A percentile compares a stretch with the other conserved stretches of the same genome.
Evolutionary conservation across 352 stramenopile genomes (phyloP).

Genomic region (Pythium utonaiense): DNA sequence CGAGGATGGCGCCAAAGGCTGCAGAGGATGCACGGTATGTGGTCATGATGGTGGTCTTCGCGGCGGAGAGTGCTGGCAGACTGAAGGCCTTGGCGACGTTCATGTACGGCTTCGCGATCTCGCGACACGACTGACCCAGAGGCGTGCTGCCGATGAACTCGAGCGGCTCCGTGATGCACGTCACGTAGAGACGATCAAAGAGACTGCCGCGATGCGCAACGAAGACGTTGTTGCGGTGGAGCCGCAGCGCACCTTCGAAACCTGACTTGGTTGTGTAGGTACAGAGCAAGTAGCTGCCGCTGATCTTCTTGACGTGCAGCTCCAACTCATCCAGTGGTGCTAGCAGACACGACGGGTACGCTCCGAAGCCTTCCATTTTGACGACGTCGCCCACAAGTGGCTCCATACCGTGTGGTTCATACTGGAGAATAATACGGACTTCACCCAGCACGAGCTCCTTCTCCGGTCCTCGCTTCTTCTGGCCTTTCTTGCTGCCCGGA

Average conservation of each 20-base stretch:
- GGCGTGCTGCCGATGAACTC: constrained; percentile 69
- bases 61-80: constrained; percentile 56
- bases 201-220: constrained; percentile 69
- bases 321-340: constrained; percentile 65
- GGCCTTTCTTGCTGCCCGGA: constrained; percentile 18
- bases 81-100: constrained; percentile 70
- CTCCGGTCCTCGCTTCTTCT: constrained; percentile 37
- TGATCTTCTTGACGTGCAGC: constrained; percentile 79
- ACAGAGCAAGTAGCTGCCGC: constrained; percentile 73
- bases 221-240: constrained; percentile 80
- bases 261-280: constrained; percentile 61
- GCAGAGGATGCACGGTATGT: constrained; percentile 66
- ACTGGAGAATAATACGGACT: constrained; percentile 74
- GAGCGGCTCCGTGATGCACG: constrained; percentile 60
- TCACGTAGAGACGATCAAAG: constrained; percentile 66
- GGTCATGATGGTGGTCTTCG: constrained; percentile 64
- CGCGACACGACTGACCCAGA: constrained; percentile 49
- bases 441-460: constrained; percentile 59
- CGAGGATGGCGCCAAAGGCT: constrained; percentile 55
- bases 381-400: constrained; percentile 64
- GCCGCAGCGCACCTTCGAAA: constrained; percentile 53
- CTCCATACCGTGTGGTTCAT: constrained; percentile 78
- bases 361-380: constrained; percentile 73
- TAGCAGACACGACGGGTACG: constrained; percentile 65
- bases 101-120: constrained; percentile 59